phyloP scores from a whole-genome alignment of 2,329 filamentous ascomycete species.

The Trichoderma sp. region DNA sequence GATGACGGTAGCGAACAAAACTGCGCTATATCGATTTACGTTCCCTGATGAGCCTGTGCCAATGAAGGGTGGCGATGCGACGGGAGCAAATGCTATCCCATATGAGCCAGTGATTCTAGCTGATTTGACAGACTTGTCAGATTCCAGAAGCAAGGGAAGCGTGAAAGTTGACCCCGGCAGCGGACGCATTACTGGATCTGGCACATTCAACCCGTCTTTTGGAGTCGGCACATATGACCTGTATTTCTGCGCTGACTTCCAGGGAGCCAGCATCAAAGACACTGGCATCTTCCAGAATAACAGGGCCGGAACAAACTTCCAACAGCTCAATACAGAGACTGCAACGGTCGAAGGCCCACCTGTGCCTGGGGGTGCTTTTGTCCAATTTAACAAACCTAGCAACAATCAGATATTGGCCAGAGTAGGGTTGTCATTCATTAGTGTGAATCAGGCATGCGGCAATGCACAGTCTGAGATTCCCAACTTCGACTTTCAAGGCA shows the following conservation, averaged over 20 bases:
- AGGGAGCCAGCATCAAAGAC: conserved; percentile 54
- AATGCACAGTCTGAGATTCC: conserved; percentile 73
- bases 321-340: conserved; percentile 42
- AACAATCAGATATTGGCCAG: conserved; percentile 60
- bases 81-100: conserved; percentile 24
- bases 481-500: conserved; percentile 64
- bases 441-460: conserved; percentile 66
- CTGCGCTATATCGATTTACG: conserved; percentile 64
- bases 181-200: conserved; percentile 62
- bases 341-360: conserved; percentile 33
- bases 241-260: conserved; percentile 65
- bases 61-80: conserved; percentile 25
- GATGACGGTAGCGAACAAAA: conserved; percentile 63
- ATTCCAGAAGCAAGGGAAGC: conserved; percentile 35
- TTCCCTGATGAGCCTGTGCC: conserved; percentile 48
- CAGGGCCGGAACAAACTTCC: conserved; percentile 50
- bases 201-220: conserved; percentile 63
- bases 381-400: conserved; percentile 57
- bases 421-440: conserved; percentile 76
- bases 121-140: conserved; percentile 61
- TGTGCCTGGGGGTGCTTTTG: conserved; percentile 59
- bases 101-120: conserved; percentile 57
- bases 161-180: conserved; percentile 45
- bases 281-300: conserved; percentile 63
- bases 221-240: conserved; percentile 60